A percentile compares a stretch with the other conserved stretches of the same genome.
Evolutionary conservation across 192 early-diverging fungal genomes (phyloP).

Genomic region (Entomortierella chlamydospora): DNA sequence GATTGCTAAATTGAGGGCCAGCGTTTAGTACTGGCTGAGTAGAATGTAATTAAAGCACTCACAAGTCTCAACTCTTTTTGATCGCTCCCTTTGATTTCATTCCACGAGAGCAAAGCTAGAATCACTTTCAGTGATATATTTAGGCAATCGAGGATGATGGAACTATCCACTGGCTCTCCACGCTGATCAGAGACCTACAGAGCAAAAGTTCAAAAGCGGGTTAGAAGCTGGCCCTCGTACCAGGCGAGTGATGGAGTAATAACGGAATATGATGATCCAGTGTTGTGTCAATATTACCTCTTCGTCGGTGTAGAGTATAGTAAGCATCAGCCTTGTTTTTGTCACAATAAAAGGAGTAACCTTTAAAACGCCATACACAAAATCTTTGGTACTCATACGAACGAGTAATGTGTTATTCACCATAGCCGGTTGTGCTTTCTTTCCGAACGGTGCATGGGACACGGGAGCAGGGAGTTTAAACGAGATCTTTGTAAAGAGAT

Average conservation of each 20-base stretch:
- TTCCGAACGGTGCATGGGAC: constrained; percentile 27
- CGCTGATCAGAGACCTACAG: constrained; percentile 19
- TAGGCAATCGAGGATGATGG: constrained; percentile 17
- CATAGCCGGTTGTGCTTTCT: constrained; percentile 34
- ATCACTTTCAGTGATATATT: constrained; percentile 26
- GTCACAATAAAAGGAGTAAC: constrained; percentile 29
- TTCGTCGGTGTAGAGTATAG: constrained; percentile 12
- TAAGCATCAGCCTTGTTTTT: constrained; percentile 33
- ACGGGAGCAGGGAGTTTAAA: constrained; percentile 53
- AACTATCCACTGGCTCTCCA: not conserved
- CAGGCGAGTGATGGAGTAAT: too few species aligned
- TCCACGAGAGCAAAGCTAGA: constrained; percentile 29
- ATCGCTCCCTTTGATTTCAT: constrained; percentile 41
- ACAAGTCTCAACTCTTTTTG: constrained; percentile 38
- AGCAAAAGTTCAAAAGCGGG: not conserved
- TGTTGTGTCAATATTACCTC: constrained; percentile 6
- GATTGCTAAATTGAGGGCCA: too few species aligned
- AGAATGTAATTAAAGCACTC: not conserved
- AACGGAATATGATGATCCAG: too few species aligned
- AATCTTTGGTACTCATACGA: constrained; percentile 42
- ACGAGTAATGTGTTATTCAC: constrained; percentile 41
- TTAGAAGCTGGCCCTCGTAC: too few species aligned
- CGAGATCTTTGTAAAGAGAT: constrained; percentile 60
- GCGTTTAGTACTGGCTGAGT: too few species aligned
- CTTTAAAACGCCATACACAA: constrained; percentile 53